Base-by-base conservation (phyloP, 768 basidiomycete genomes). In the Phlegmacium glaucopus region DNA sequence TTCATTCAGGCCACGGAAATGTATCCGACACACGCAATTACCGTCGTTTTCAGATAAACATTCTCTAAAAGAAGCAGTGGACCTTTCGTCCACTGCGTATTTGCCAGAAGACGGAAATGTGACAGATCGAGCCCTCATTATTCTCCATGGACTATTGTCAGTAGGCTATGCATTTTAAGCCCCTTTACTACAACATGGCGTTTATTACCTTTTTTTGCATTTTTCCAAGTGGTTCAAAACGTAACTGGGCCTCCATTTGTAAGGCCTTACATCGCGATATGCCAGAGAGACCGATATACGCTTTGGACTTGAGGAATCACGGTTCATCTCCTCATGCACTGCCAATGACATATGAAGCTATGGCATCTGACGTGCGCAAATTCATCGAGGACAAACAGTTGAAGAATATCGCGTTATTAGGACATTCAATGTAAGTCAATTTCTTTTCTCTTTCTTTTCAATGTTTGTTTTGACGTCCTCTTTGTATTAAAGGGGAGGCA, bases 281-380 rank as follows among this genome's bases (percentile, higher is more conserved):
- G 42, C 71, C 90, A 1, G 64, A 74, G 3, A 72, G 83, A 48
- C 83, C 87, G 2, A 75, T 95, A 15, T 93, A 91, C 57, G 72
- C 85, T 2, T 65, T 95, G 34, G 92, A 96, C 64, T 72, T 95
- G 17, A 75, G 94, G n/a, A 96, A 95, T 58, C 93, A 94, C 54
- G 94, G 94, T 1, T 63, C 75, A 13, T 93, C 91, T 0, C 90
- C 88, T 0, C 91, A 92, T 61, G 73, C 70, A 13, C 68, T 67
- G 9, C 83, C 85, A 0, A 88, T 89, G 77, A 82, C 78, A 11
- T 94, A 95, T 61, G 61, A 68, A 9, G 75, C 83, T 30, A 89
- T 95, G 90, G 90, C 90, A 0, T 66, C 68, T 4, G 94, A 96
- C 56, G 78, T 95, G 10, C 64, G 83, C 1, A 70, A 78, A 38